These are phyloP conservation scores for Phoma sp. DNA, from an alignment of 2,329 filamentous ascomycete species.

Conservation along the genomic window DNA sequence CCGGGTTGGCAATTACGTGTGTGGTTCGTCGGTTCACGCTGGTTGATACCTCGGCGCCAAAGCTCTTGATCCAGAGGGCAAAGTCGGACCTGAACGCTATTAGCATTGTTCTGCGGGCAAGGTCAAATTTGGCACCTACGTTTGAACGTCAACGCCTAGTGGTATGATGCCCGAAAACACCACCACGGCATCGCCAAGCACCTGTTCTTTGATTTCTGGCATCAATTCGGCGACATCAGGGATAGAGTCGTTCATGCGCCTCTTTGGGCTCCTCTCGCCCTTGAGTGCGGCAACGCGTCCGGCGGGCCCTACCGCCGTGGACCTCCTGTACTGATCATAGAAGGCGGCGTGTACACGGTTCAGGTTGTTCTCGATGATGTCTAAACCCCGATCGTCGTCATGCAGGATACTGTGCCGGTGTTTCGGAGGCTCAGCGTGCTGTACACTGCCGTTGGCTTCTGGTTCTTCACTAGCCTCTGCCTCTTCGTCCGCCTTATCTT, in stretches of 20 bases:
- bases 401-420: constrained; percentile 79
- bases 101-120: constrained; percentile 12
- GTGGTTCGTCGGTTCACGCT: constrained; percentile 65
- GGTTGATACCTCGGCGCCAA: constrained; percentile 75
- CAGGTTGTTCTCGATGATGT: constrained; percentile 77
- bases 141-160: constrained; percentile 76
- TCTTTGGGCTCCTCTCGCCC: constrained; percentile 59
- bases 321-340: constrained; percentile 79
- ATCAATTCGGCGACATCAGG: constrained; percentile 90
- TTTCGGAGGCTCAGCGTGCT: constrained; percentile 46
- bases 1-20: constrained; percentile 75
- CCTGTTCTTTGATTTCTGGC: constrained; percentile 77
- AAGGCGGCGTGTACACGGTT: constrained; percentile 78
- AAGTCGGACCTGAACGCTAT: constrained; percentile 71
- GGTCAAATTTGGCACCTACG: constrained; percentile 48
- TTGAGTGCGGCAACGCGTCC: constrained; percentile 59
- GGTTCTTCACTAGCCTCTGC: constrained; percentile 58
- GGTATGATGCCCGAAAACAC: constrained; percentile 93
- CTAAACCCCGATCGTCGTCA: constrained; percentile 86
- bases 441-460: constrained; percentile 50
- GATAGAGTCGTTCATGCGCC: constrained; percentile 63
- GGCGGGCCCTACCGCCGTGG: constrained; percentile 51
- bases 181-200: constrained; percentile 77
- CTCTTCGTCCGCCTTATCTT: constrained; percentile 83
- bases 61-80: constrained; percentile 83